A percentile compares a stretch with the other conserved stretches of the same genome.
Evolutionary conservation across 1,284 basidiomycete species (phyloP).

Genomic region (Vanrija humicola): DNA sequence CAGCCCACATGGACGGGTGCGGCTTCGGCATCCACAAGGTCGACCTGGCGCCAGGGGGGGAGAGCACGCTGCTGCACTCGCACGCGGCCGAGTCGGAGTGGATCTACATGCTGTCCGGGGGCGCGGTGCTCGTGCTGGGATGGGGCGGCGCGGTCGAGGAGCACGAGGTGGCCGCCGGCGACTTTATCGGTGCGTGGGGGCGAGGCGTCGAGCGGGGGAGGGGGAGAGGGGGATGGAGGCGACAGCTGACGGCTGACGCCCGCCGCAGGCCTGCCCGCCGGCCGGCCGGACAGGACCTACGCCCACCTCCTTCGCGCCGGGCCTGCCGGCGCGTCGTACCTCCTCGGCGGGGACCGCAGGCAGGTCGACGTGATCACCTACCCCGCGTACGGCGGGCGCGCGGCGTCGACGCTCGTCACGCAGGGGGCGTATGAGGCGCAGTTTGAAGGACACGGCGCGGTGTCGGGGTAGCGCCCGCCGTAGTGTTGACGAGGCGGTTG

Average conservation of each 20-base stretch:
- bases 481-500: too few species aligned
- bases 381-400: not conserved
- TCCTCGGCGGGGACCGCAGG: conserved; percentile 15
- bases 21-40: conserved; percentile 27
- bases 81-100: conserved; percentile 27
- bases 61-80: conserved; percentile 29
- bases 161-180: conserved; percentile 6
- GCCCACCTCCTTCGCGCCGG: conserved; percentile 12
- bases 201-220: too few species aligned
- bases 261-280: conserved; percentile 10
- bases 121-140: conserved; percentile 14
- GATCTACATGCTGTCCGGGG: conserved; percentile 26
- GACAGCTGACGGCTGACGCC: too few species aligned
- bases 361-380: conserved; percentile 15
- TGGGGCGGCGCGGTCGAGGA: not conserved
- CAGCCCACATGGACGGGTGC: conserved; percentile 11
- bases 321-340: conserved; percentile 4
- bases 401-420: too few species aligned
- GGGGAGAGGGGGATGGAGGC: too few species aligned
- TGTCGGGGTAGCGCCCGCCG: too few species aligned
- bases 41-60: conserved; percentile 15
- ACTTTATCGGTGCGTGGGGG: conserved; percentile 16
- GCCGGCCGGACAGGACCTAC: not conserved
- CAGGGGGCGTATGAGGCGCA: too few species aligned
- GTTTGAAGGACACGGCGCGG: too few species aligned